Base-by-base conservation (phyloP, 805 yeast genomes). In the Wickerhamomyces canadensis region DNA sequence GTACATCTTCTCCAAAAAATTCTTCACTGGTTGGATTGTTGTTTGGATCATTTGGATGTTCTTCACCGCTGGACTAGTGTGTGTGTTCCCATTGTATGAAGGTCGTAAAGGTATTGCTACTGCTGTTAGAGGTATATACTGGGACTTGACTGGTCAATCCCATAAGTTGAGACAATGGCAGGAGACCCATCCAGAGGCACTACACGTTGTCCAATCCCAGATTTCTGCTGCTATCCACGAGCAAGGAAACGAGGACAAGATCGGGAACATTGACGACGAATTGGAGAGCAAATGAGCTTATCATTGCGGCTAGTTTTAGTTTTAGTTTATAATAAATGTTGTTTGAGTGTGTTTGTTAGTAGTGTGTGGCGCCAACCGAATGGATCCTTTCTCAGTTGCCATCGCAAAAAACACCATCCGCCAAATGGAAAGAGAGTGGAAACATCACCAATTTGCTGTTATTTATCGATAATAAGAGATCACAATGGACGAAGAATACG, bases 401-500 rank as follows among this genome's bases (percentile, higher is more conserved):
- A n/a, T n/a, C n/a, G n/a, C n/a, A n/a, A n/a, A n/a, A n/a, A n/a
- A n/a, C n/a, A n/a, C n/a, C n/a, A n/a, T n/a, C n/a, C n/a, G n/a
- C n/a, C n/a, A n/a, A n/a, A n/a, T n/a, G 18, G 16, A 26, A 11
- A 7, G 15, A 10, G 12, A 9, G 9, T 9, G 12, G 12, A 23
- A 12, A 12, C 11, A 18, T n/a, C n/a, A n/a, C n/a, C n/a, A n/a
- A n/a, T n/a, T n/a, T n/a, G n/a, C n/a, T n/a, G n/a, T n/a, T n/a
- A n/a, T n/a, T n/a, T n/a, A n/a, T n/a, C 10, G 10, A 21, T 21
- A 21, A 21, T 10, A 21, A 10, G 10, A 7, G 23, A 6, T 4
- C 19, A 49, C 48, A 39, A 87, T 93, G 96, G 98, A 93, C 65
- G 96, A 89, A 64, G 78, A 85, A 48, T 93, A 89, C 77, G 98